phyloP scores from a whole-genome alignment of 2,329 filamentous ascomycete species.

The Monosporascus sp. region DNA sequence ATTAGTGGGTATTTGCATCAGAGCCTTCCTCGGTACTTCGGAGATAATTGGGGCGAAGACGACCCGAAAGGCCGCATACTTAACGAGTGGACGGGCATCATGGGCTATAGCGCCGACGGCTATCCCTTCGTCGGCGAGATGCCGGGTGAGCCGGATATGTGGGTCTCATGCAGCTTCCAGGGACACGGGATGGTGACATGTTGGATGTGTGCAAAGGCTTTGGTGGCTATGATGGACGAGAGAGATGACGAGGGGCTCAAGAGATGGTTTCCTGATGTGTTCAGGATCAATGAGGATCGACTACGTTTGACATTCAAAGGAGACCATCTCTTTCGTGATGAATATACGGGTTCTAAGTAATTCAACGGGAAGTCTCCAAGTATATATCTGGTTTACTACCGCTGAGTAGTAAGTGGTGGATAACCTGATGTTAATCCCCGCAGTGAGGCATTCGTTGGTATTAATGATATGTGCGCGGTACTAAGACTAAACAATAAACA shows the following conservation, averaged over 20 bases:
- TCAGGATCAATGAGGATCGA: constrained; percentile 42
- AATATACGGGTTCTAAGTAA: too few species aligned
- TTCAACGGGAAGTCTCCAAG: too few species aligned
- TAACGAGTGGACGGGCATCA: constrained; percentile 50
- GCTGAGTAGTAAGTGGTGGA: too few species aligned
- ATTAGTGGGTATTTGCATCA: constrained; percentile 44
- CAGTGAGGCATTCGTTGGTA: too few species aligned
- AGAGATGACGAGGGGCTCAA: constrained; percentile 27
- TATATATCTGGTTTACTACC: too few species aligned
- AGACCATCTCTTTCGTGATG: not conserved
- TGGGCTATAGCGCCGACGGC: constrained; percentile 50
- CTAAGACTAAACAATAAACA: too few species aligned
- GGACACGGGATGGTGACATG: constrained; percentile 64
- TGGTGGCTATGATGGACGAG: constrained; percentile 49
- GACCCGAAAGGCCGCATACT: constrained; percentile 35
- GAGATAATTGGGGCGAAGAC: constrained; percentile 44
- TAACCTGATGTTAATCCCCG: too few species aligned
- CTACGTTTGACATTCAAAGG: constrained; percentile 32
- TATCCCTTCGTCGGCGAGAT: constrained; percentile 49
- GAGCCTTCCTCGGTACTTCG: constrained; percentile 46
- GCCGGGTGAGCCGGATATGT: constrained; percentile 42
- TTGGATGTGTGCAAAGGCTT: constrained; percentile 53
- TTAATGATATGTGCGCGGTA: too few species aligned
- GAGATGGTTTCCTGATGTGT: constrained; percentile 50
- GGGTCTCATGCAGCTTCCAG: constrained; percentile 56